Evolutionary conservation across 139 green algal genomes (phyloP).

Genomic region (Auxenochlorella protothecoides): DNA sequence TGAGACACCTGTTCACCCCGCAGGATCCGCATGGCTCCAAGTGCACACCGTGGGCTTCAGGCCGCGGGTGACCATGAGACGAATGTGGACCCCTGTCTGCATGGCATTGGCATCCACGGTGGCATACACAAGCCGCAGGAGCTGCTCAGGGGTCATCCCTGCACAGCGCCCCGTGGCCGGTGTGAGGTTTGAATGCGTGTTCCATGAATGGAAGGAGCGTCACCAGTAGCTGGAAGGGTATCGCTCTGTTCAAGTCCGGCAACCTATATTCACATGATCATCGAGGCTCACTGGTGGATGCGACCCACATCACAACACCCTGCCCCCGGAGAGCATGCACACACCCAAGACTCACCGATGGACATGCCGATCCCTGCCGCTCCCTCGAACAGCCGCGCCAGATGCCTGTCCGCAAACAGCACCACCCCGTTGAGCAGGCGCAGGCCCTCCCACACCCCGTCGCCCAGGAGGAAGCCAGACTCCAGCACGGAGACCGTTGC

Average conservation of each 20-base stretch:
- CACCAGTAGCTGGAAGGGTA: no score
- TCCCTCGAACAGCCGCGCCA: conserved; percentile 54
- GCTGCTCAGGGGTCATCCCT: conserved; percentile 24
- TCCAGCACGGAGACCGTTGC: conserved; percentile 68
- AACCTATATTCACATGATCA: no score
- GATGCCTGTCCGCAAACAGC: conserved; percentile 38
- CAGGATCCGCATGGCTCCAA: no score
- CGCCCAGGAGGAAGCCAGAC: conserved; percentile 66
- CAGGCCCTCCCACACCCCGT: conserved; percentile 64
- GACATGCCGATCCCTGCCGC: conserved; percentile 59
- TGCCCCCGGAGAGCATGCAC: neutral
- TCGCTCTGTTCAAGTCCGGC: no score
- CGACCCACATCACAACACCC: no score
- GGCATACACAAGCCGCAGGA: conserved; percentile 46
- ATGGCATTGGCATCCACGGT: conserved; percentile 57
- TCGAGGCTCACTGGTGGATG: no score
- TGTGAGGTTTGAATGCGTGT: no score
- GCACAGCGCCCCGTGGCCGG: neutral
- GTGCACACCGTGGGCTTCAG: conserved; percentile 48
- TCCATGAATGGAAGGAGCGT: no score
- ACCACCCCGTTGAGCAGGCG: conserved; percentile 33
- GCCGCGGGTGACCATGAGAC: conserved; percentile 51
- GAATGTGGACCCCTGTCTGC: conserved; percentile 52
- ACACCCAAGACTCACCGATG: conserved; percentile 18
- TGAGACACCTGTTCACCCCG: no score